Percentiles rank a stretch among this genome's conserved stretches.
phyloP scores from a whole-genome alignment of 371 early-diverging fungal genomes.

The Rhizomucor pusillus region DNA sequence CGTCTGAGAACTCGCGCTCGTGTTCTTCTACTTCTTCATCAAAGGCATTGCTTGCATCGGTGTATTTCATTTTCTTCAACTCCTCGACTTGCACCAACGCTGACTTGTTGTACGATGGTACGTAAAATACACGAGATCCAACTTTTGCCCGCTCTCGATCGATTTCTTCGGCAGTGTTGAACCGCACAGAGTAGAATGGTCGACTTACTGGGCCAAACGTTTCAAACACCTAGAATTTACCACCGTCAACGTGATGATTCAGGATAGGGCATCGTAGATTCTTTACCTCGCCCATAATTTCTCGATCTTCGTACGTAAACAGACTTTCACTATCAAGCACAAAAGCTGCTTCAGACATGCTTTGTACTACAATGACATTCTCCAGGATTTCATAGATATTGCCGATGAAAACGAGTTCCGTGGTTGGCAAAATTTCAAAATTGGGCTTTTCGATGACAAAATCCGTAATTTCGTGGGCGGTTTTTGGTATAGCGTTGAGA shows the following conservation, averaged over 20 bases:
- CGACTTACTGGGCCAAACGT: constrained; percentile 89
- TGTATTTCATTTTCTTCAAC: constrained; percentile 70
- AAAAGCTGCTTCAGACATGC: constrained; percentile 40
- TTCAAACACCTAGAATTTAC: constrained; percentile 69
- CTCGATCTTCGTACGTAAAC: constrained; percentile 64
- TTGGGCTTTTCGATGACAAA: constrained; percentile 56
- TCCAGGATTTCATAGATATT: constrained; percentile 68
- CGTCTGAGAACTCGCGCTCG: constrained; percentile 78
- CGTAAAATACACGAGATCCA: constrained; percentile 64
- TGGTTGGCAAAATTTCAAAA: constrained; percentile 56
- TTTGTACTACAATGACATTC: constrained; percentile 71
- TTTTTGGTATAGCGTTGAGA: constrained; percentile 23
- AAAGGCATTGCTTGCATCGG: constrained; percentile 89
- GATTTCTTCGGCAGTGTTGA: constrained; percentile 63
- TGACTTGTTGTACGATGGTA: constrained; percentile 48
- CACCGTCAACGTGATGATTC: too few relatives aligned
- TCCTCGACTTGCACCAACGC: constrained; percentile 66
- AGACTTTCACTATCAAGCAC: constrained; percentile 81
- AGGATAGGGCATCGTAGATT: neutral
- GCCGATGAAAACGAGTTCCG: constrained; percentile 63
- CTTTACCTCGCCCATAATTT: constrained; percentile 69
- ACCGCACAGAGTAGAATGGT: constrained; percentile 84
- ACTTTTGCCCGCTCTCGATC: constrained; percentile 32
- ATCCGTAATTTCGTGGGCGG: constrained; percentile 60
- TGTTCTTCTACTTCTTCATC: constrained; percentile 82